Conservation (phyloP, 352 stramenopile genomes). For the Blastocystis sp. region DNA sequence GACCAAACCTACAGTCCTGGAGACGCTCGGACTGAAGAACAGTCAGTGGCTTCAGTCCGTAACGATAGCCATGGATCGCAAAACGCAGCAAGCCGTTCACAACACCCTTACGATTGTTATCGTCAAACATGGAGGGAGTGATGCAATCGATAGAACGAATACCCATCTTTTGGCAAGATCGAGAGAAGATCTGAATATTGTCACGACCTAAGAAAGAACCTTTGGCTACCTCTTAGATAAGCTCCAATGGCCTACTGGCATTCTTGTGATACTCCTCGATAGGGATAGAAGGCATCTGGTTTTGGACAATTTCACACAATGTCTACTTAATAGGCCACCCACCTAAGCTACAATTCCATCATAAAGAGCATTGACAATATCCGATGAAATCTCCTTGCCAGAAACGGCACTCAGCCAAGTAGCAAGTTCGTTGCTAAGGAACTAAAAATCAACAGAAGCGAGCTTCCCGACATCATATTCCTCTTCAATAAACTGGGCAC, state of each 20-base stretch:
- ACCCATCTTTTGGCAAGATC: constrained; percentile 31
- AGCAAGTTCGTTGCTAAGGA: constrained; percentile 3
- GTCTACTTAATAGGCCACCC: neutral
- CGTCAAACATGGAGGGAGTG: constrained; percentile 43
- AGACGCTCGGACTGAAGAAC: neutral
- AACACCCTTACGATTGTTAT: constrained; percentile 21
- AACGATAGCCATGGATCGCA: neutral
- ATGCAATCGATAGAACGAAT: constrained; percentile 4
- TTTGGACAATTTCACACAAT: constrained; percentile 24
- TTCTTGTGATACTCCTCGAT: constrained; percentile 49
- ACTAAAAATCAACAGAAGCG: neutral
- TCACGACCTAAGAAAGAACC: neutral
- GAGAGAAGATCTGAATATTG: constrained; percentile 48
- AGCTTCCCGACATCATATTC: neutral
- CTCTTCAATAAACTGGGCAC: constrained; percentile 36
- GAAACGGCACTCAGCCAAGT: neutral
- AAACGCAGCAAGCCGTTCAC: constrained; percentile 46
- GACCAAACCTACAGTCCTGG: neutral
- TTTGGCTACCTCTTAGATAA: neutral
- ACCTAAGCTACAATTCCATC: neutral
- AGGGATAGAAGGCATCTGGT: neutral
- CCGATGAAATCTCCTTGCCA: neutral
- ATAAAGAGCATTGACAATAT: constrained; percentile 12
- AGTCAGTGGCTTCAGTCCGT: constrained; percentile 27
- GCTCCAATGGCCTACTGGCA: neutral